Base-by-base conservation (phyloP, 306 rosid genomes). In the Quercus parvula region DNA sequence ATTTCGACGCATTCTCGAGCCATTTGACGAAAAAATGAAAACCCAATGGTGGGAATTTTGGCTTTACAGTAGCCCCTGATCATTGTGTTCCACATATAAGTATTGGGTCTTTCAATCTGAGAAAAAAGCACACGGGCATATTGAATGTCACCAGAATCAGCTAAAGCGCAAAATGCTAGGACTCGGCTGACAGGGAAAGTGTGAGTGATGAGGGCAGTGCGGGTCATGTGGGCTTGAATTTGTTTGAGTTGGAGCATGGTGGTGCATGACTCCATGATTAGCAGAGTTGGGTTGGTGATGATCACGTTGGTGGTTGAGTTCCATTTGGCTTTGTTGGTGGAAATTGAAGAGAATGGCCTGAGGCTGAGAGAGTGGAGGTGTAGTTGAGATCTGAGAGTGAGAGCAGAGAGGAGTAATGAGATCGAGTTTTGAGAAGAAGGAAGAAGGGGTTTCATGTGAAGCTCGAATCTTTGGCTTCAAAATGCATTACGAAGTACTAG, bases 81-180 rank as follows among this genome's bases (percentile, higher is more conserved):
- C 94, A 93, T 91, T 19, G 92, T 88, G 85, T 93, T 91, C 97
- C 97, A 91, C 84, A 91, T 87, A 62, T 75, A 93, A 35, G 92
- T 88, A 31, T 93, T 93, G 85, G 94, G 93, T 0, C 72, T 44
- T n/a, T 81, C 78, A 24, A 91, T 56, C 2, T 69, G 84, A 5
- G 75, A 15, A 71, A 91, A 93, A 22, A 91, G 56, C 19, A 69
- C 5, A 66, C 13, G 84, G 5, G 93, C 91, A 30, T 93, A 71
- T 54, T 46, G 84, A 74, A 93, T 75, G 79, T 89, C 88, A 3
- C 93, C 94, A 49, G 81, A 56, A 46, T 85, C 85, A 56, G 97
- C 82, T 6, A 93, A 86, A 25, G 97, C 98, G 24, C 94, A 91
- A 83, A 93, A 93, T 7, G 98, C 97, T 24, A 90, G 75, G 66